Base-by-base conservation (phyloP, 2,329 filamentous ascomycete species). In the Ceratocystis huliohia region DNA sequence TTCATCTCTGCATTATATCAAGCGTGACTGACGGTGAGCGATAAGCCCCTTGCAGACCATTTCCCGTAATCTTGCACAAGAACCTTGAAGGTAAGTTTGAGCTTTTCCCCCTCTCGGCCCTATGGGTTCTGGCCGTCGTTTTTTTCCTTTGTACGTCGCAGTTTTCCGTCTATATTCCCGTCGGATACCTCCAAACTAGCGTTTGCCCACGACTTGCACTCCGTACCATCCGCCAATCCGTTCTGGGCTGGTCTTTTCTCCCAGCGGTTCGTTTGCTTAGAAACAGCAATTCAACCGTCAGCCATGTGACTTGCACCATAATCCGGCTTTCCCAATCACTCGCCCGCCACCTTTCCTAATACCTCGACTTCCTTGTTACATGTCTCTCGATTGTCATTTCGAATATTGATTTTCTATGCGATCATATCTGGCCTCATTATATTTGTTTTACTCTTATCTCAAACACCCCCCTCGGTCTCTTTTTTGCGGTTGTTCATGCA, bases 61-160 rank as follows among this genome's bases (percentile, higher is more conserved):
- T 57, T 41, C 37, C 10, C 25, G 28, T 28, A 28, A 22, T 53
- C 63, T 46, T 30, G 53, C 15, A 53, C 59, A 50, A 56, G 59
- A 66, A 66, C 65, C 56, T 30, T 63, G 65, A 57, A 62, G 65
- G 65, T 66, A 20, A 66, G 65, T 66, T 62, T 61, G 46, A 50
- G 46, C 22, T 50, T 50, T 25, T 13, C 37, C 8, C 33, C 37
- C 37, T 41, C 37, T 41, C 37, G 37, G 37, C 46, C 8, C 46
- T 50, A 20, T 33, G 25, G 20, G 20, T 30, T 56, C 8, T 25
- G 17, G 45, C 20, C 46, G 46, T 22, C 22, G 15, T 10, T 33
- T 15, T 28, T 15, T 22, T 57, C 7, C 30, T 33, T 30, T 15
- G n/a, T 57, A 28, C 30, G 53, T 22, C 53, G 22, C 53, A 57